Conservation (phyloP, 176 grass and related monocot species). For the Phoenix dactylifera region DNA sequence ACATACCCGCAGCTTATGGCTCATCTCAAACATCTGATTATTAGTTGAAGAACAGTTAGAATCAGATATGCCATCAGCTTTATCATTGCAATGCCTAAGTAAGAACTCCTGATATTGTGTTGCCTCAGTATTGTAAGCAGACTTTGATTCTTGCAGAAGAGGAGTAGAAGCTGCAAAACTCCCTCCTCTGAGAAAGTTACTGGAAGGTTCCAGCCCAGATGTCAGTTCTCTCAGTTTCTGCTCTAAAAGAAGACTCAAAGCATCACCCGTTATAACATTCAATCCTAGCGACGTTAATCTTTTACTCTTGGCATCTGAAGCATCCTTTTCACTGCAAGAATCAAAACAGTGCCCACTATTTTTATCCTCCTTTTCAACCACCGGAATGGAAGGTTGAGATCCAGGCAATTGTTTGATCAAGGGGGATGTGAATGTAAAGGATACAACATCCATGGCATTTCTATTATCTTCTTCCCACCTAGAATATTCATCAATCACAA, state of each 20-base stretch:
- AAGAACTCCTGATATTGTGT: conserved; percentile 26
- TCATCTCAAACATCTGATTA: too few relatives aligned
- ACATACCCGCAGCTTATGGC: too few relatives aligned
- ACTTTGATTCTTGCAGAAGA: conserved; percentile 19
- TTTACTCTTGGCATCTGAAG: conserved; percentile 31
- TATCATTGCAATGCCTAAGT: conserved; percentile 30
- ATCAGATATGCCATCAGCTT: conserved; percentile 3
- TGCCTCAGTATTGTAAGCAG: conserved; percentile 8
- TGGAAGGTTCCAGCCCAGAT: conserved; percentile 39
- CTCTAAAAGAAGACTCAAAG: conserved; percentile 72
- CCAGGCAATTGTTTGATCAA: conserved; percentile 42
- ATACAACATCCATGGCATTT: conserved; percentile 62
- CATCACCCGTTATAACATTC: conserved; percentile 58
- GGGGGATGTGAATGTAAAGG: conserved; percentile 81
- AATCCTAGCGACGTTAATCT: conserved; percentile 26
- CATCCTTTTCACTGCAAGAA: conserved; percentile 18
- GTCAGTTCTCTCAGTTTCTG: conserved; percentile 65
- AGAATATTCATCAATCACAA: conserved; percentile 52
- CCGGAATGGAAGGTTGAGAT: conserved; percentile 11
- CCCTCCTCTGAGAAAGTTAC: conserved; percentile 40
- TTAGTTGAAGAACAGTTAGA: too few relatives aligned
- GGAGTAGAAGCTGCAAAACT: conserved; percentile 26
- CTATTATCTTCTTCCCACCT: conserved; percentile 48
- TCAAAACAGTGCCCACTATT: conserved; percentile 26
- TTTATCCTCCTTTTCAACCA: conserved; percentile 28